Conservation (phyloP, 2,329 filamentous ascomycete species). For the Cylindrodendrum hubeiense region DNA sequence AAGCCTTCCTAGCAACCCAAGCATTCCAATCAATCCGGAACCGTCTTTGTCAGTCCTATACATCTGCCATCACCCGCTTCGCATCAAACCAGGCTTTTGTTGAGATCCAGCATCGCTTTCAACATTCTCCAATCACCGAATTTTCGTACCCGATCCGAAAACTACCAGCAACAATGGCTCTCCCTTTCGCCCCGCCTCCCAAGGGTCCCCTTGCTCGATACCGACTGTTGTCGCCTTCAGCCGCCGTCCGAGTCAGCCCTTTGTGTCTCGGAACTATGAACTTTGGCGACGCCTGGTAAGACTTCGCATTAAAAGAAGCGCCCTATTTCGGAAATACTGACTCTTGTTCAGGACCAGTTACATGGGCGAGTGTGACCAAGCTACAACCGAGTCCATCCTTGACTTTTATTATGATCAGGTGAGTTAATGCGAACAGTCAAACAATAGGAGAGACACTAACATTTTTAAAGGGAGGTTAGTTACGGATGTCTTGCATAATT, state of each 20-base stretch:
- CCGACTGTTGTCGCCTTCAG: constrained; percentile 74
- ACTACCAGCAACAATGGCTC: constrained; percentile 33
- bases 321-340: background rate
- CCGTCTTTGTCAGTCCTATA: background rate
- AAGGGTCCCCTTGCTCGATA: constrained; percentile 74
- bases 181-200: constrained; percentile 59
- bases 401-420: constrained; percentile 74
- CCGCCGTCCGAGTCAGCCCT: constrained; percentile 74
- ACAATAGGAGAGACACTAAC: constrained; percentile 20
- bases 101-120: background rate
- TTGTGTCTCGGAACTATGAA: constrained; percentile 75
- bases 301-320: fast-evolving
- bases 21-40: no score
- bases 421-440: background rate
- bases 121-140: background rate
- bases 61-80: background rate
- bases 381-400: constrained; percentile 71
- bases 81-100: background rate
- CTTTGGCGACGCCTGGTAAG: constrained; percentile 68
- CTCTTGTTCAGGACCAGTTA: constrained; percentile 57
- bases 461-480: constrained; percentile 43
- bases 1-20: constrained; percentile 11
- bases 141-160: background rate
- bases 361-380: constrained; percentile 75
- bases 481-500: background rate